A percentile compares a stretch with the other conserved stretches of the same genome.
These are phyloP conservation scores for Aspergillus ibericus DNA, from an alignment of 2,329 filamentous ascomycete species.

Conservation along the genomic window DNA sequence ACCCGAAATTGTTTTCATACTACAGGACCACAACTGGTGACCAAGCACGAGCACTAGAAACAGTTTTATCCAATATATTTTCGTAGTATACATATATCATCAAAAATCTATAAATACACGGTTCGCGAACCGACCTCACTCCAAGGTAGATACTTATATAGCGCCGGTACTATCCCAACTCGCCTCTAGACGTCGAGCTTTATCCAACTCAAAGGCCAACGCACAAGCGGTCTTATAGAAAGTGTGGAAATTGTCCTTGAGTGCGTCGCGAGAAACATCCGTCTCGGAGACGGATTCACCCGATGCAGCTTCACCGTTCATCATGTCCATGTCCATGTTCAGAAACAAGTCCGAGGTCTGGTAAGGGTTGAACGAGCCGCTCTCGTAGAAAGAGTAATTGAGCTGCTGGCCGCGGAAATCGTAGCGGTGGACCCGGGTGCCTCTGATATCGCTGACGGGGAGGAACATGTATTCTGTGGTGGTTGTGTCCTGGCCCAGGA, in stretches of 20 bases:
- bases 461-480: conserved; percentile 38
- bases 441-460: conserved; percentile 30
- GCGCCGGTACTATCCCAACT: background rate
- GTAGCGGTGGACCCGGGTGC: conserved; percentile 32
- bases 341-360: conserved; percentile 34
- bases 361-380: conserved; percentile 32
- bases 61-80: background rate
- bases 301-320: background rate
- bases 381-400: conserved; percentile 33
- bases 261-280: conserved; percentile 4
- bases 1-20: too few species aligned
- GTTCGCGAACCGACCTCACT: background rate
- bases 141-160: conserved; percentile 5
- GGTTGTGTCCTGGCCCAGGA: conserved; percentile 19
- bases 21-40: too few species aligned
- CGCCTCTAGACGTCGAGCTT: conserved; percentile 8
- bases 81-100: conserved; percentile 7
- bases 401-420: conserved; percentile 34
- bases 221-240: conserved; percentile 23
- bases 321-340: conserved; percentile 29
- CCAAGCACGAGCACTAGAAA: too few species aligned
- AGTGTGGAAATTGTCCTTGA: background rate
- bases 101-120: conserved; percentile 6
- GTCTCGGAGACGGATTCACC: conserved; percentile 2
- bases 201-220: conserved; percentile 39